A percentile compares a stretch with the other conserved stretches of the same genome.
phyloP scores from a whole-genome alignment of 2,329 filamentous ascomycete species.

The Zymoseptoria crescenta region DNA sequence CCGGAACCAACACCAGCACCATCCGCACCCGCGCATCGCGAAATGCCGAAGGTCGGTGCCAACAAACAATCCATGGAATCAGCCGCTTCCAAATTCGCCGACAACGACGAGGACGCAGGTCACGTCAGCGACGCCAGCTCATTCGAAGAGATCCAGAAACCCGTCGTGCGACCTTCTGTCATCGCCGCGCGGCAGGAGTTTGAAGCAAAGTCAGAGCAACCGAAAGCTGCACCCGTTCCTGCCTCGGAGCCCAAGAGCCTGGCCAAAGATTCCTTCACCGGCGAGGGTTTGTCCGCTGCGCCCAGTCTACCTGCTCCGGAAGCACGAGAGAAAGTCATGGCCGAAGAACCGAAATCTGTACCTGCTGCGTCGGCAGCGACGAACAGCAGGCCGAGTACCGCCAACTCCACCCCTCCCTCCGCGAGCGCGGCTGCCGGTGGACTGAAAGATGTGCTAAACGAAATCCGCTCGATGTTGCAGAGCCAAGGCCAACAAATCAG shows the following conservation, averaged over 20 bases:
- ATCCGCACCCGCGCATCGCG: constrained; percentile 35
- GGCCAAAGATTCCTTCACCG: constrained; percentile 6
- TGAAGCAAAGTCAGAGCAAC: constrained; percentile 24
- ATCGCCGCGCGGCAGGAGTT: constrained; percentile 32
- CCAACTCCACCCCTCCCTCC: constrained; percentile 25
- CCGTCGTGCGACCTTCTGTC: constrained; percentile 52
- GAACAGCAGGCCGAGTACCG: constrained; percentile 4
- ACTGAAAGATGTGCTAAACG: constrained; percentile 59
- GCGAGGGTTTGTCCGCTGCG: constrained; percentile 14
- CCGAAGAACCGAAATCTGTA: neutral
- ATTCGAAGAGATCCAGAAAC: constrained; percentile 80
- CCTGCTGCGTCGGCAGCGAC: neutral
- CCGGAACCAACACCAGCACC: constrained; percentile 43
- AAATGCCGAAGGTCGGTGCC: constrained; percentile 64
- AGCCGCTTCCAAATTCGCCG: constrained; percentile 79
- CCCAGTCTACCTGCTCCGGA: constrained; percentile 20
- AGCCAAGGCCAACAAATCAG: constrained; percentile 70
- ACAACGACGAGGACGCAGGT: constrained; percentile 52
- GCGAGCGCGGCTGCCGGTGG: constrained; percentile 41
- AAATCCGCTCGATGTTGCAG: constrained; percentile 72
- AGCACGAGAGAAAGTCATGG: constrained; percentile 19
- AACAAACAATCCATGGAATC: constrained; percentile 81
- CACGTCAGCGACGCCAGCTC: constrained; percentile 62
- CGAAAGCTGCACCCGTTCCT: constrained; percentile 10
- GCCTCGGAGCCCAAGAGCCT: constrained; percentile 13